phyloP scores from a whole-genome alignment of 768 basidiomycete genomes.

The Lanmaoa pseudosensibilis region DNA sequence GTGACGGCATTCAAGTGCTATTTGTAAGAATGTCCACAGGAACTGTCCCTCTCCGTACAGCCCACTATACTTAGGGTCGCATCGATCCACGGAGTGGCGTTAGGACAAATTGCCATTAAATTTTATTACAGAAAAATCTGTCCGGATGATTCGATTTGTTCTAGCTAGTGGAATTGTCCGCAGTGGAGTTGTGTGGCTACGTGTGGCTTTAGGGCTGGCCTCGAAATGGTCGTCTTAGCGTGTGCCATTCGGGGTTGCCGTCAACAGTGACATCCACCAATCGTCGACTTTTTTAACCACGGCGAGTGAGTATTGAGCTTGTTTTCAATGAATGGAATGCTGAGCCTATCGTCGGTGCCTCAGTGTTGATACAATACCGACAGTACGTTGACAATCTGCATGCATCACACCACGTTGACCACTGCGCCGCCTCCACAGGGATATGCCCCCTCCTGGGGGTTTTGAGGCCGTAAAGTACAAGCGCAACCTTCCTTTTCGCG shows the following conservation, averaged over 20 bases:
- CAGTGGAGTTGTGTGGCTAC: conserved; percentile 12
- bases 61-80: background rate
- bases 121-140: too few species aligned
- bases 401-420: conserved; percentile 8
- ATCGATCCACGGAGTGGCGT: conserved; percentile 11
- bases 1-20: conserved; percentile 21
- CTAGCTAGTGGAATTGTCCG: background rate
- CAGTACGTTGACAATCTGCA: conserved; percentile 27
- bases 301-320: conserved; percentile 21
- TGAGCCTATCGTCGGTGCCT: background rate
- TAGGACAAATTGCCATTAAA: background rate
- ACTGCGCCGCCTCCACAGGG: conserved; percentile 49
- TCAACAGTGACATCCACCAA: conserved; percentile 3
- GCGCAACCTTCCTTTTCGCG: conserved; percentile 88
- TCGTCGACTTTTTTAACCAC: background rate
- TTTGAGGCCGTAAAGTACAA: conserved; percentile 94
- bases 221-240: background rate
- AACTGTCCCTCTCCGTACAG: conserved; percentile 8
- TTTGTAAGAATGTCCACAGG: conserved; percentile 22
- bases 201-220: conserved; percentile 31
- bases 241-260: conserved; percentile 1
- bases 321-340: background rate
- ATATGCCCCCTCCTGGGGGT: conserved; percentile 93
- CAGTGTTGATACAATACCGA: conserved; percentile 30
- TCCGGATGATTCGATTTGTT: background rate